Evolutionary conservation across 1,284 basidiomycete genomes (phyloP).

Genomic region (Cutaneotrichosporon spelunceum): DNA sequence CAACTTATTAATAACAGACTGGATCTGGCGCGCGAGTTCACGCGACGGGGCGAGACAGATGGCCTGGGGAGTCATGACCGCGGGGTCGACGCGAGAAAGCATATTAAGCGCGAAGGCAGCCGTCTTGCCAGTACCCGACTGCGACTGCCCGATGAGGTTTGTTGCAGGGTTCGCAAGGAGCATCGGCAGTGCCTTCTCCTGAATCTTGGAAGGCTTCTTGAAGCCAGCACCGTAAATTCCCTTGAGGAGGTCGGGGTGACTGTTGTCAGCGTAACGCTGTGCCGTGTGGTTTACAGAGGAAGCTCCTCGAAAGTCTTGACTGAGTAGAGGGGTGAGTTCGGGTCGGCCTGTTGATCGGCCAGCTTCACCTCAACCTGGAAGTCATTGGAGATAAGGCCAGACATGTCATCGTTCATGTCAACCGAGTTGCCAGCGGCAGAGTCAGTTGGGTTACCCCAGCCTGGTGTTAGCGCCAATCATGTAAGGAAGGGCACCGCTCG

Average conservation of each 20-base stretch:
- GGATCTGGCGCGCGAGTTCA: conserved; percentile 95
- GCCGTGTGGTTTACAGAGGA: conserved; percentile 64
- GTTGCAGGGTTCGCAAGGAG: conserved; percentile 85
- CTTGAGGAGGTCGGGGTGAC: conserved; percentile 83
- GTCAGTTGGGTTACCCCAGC: conserved; percentile 6
- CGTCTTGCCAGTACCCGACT: conserved; percentile 98
- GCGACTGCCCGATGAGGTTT: conserved; percentile 99
- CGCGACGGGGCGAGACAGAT: conserved; percentile 91
- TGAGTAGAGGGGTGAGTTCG: conserved; percentile 91
- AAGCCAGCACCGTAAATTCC: conserved; percentile 97
- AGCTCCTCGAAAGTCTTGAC: conserved; percentile 93
- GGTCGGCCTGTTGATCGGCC: conserved; percentile 94
- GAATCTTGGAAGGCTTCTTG: conserved; percentile 97
- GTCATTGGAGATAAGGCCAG: conserved; percentile 42
- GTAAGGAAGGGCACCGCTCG: background rate
- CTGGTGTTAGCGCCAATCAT: conserved; percentile 5
- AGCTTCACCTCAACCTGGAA: conserved; percentile 68
- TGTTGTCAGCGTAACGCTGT: conserved; percentile 44
- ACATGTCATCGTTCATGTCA: conserved; percentile 11
- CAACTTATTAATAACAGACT: conserved; percentile 90
- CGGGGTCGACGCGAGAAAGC: conserved; percentile 89
- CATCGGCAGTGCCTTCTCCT: conserved; percentile 92
- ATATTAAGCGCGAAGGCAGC: conserved; percentile 97
- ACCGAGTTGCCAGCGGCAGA: conserved; percentile 6
- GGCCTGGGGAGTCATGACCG: conserved; percentile 81